phyloP scores from a whole-genome alignment of 768 basidiomycete genomes.

The Russula griseocarnosa region DNA sequence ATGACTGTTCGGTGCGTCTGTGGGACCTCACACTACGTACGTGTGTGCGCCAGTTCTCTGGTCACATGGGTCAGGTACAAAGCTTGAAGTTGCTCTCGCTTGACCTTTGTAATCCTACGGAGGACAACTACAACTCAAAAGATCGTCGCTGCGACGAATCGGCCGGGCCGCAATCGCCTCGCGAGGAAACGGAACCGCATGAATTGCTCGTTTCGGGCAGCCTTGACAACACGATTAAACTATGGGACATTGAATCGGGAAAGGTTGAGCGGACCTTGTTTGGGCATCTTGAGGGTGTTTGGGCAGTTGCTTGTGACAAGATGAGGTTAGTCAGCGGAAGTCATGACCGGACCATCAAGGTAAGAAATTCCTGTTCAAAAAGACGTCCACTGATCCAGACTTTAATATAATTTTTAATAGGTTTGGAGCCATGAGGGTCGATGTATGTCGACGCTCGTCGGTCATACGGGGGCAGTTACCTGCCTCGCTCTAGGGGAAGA shows the following conservation, averaged over 20 bases:
- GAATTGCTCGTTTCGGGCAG: constrained; percentile 84
- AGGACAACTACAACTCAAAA: not conserved
- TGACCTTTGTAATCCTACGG: constrained; percentile 35
- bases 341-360: constrained; percentile 97
- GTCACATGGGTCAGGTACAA: constrained; percentile 95
- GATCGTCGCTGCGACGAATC: constrained; percentile 6
- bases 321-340: constrained; percentile 88
- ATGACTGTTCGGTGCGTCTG: constrained; percentile 88
- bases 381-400: not conserved
- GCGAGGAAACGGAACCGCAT: constrained; percentile 29
- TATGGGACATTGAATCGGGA: constrained; percentile 92
- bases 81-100: constrained; percentile 75
- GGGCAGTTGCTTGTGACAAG: constrained; percentile 92
- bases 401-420: constrained; percentile 37
- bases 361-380: constrained; percentile 32
- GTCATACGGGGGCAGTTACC: constrained; percentile 92
- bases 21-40: constrained; percentile 85
- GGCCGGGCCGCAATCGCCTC: constrained; percentile 4
- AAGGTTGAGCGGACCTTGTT: constrained; percentile 79
- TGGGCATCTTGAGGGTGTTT: constrained; percentile 97
- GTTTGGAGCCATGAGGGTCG: constrained; percentile 91
- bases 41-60: constrained; percentile 79
- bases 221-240: constrained; percentile 90
- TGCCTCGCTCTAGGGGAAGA: constrained; percentile 89
- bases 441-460: constrained; percentile 86